These are phyloP conservation scores for Amanita polypyramis DNA, from an alignment of 768 basidiomycete species.

Conservation along the genomic window DNA sequence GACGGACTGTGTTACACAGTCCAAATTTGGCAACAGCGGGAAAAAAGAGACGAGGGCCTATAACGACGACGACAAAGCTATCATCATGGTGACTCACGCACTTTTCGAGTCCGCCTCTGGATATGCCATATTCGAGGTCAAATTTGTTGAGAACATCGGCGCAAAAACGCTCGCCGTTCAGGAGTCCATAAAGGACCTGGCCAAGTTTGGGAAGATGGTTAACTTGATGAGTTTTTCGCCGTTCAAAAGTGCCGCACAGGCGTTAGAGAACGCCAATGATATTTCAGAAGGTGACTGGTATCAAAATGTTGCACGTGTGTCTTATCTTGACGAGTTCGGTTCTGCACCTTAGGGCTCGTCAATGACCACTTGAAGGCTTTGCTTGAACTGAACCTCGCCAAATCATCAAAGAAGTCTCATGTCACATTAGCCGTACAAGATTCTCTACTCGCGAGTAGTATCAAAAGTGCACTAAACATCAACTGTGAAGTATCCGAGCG, in stretches of 20 bases:
- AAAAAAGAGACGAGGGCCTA: too few relatives aligned
- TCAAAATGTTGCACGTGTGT: not conserved
- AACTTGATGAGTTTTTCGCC: conserved; percentile 84
- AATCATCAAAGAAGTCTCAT: conserved; percentile 56
- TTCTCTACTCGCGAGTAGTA: conserved; percentile 58
- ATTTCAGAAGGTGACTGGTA: conserved; percentile 70
- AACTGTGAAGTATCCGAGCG: conserved; percentile 76
- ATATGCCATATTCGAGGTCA: conserved; percentile 86
- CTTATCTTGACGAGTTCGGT: not conserved
- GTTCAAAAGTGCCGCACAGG: conserved; percentile 88
- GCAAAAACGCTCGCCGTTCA: conserved; percentile 70
- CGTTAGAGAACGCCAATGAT: conserved; percentile 93
- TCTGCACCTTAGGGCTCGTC: conserved; percentile 49
- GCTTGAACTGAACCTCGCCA: conserved; percentile 80
- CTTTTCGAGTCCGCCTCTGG: conserved; percentile 93
- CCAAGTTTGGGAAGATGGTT: conserved; percentile 91
- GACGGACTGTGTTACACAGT: not conserved
- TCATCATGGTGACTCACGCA: conserved; percentile 65
- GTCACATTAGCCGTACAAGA: conserved; percentile 79
- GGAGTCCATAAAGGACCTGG: conserved; percentile 76
- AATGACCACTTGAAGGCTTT: conserved; percentile 77
- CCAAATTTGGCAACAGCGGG: conserved; percentile 2
- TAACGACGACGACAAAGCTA: conserved; percentile 25
- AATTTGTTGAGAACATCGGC: conserved; percentile 81
- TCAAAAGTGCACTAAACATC: conserved; percentile 63